Evolutionary conservation across 1,139 yeast species (phyloP).

Genomic region (Spencermartinsiella ligniputridi): DNA sequence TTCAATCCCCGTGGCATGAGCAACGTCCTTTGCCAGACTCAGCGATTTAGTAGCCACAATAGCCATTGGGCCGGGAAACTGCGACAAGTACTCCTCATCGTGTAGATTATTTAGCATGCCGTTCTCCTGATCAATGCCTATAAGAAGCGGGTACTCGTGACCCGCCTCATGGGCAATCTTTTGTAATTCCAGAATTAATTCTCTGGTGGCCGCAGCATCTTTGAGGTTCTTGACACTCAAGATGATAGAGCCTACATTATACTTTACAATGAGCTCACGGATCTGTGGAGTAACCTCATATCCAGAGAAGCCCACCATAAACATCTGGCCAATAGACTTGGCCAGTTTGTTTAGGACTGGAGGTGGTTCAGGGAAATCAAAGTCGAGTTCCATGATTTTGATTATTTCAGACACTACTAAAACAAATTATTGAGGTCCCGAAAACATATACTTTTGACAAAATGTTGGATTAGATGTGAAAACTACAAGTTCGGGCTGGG

Average conservation of each 20-base stretch:
- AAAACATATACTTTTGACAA: too few relatives aligned
- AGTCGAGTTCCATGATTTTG: conserved; percentile 13
- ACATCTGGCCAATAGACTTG: conserved; percentile 46
- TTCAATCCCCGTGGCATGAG: conserved; percentile 54
- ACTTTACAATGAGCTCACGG: conserved; percentile 49
- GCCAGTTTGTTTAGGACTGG: conserved; percentile 21
- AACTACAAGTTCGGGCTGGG: too few relatives aligned
- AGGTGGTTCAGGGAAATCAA: conserved; percentile 20
- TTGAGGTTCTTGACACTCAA: conserved; percentile 50
- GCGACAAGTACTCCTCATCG: conserved; percentile 50
- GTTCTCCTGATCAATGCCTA: conserved; percentile 44
- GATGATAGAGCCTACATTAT: conserved; percentile 55
- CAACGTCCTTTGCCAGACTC: conserved; percentile 49
- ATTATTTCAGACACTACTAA: too few relatives aligned
- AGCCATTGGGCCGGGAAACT: conserved; percentile 66
- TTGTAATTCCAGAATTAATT: conserved; percentile 52
- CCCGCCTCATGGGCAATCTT: conserved; percentile 50
- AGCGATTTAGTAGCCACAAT: conserved; percentile 53
- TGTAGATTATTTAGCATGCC: conserved; percentile 53
- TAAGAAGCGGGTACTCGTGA: conserved; percentile 49
- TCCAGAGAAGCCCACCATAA: conserved; percentile 63
- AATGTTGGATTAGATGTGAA: too few relatives aligned
- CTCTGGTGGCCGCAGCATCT: conserved; percentile 48
- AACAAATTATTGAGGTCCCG: too few relatives aligned
- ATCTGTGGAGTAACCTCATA: conserved; percentile 55